Evolutionary conservation across 129 eudicot genomes (phyloP).

Genomic region (Saposhnikovia divaricata): DNA sequence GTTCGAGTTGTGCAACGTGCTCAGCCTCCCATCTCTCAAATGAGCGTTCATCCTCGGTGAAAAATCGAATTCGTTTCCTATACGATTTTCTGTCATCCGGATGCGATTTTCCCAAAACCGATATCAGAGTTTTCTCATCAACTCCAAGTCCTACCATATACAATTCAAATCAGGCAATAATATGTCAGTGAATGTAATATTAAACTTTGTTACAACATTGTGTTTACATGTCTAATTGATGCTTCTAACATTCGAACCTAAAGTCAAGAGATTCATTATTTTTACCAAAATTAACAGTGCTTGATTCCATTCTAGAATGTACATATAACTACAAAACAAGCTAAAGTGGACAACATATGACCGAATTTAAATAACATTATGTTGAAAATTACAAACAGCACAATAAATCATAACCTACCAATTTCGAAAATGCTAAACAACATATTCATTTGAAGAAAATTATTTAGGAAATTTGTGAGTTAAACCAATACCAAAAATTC

Average conservation of each 20-base stretch:
- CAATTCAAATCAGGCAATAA: neutral
- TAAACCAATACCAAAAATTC: neutral
- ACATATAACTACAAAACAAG: neutral
- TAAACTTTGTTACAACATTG: neutral
- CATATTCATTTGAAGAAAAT: too few species aligned
- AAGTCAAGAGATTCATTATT: too few species aligned
- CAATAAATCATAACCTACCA: too few species aligned
- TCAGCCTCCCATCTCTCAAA: conserved; percentile 45
- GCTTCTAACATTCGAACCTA: too few species aligned
- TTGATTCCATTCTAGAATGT: neutral
- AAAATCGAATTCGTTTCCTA: conserved; percentile 37
- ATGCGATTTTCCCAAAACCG: conserved; percentile 54
- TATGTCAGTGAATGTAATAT: neutral
- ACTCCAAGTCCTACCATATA: conserved; percentile 49
- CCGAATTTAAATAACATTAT: neutral
- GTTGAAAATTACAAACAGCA: too few species aligned
- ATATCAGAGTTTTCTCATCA: conserved; percentile 48
- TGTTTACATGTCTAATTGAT: neutral
- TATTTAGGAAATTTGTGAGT: too few species aligned
- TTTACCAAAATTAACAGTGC: too few species aligned
- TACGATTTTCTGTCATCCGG: conserved; percentile 32
- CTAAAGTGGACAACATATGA: neutral
- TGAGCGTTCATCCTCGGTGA: conserved; percentile 43
- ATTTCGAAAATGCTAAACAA: neutral
- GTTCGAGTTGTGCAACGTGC: conserved; percentile 33